Conservation (phyloP, 208 protist genomes). For the Acanthamoeba castellanii region DNA sequence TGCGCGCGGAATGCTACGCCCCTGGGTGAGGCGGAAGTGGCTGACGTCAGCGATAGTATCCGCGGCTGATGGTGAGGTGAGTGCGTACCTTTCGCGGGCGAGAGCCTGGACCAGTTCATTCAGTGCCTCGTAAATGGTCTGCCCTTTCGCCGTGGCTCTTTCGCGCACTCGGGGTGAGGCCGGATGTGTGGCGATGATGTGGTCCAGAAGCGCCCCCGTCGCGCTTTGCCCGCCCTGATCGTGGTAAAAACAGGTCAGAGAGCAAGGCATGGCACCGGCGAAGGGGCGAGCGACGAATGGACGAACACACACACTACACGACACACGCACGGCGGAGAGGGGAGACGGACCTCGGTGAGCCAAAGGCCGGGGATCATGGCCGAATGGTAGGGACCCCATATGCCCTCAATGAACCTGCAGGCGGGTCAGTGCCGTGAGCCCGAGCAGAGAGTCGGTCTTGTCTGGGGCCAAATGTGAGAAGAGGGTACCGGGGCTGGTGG, state of each 20-base stretch:
- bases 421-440: background rate
- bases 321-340: background rate
- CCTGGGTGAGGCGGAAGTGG: background rate
- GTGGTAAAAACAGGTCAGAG: background rate
- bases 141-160: background rate
- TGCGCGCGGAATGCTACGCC: background rate
- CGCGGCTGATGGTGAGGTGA: no score
- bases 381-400: slow-evolving; percentile 53
- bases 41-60: background rate
- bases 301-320: background rate
- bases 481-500: background rate
- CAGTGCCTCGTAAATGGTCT: background rate
- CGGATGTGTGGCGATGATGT: background rate
- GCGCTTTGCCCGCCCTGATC: slow-evolving; percentile 37
- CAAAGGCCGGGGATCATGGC: slow-evolving; percentile 44
- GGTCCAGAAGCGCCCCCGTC: slow-evolving; percentile 20
- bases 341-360: slow-evolving; percentile 5
- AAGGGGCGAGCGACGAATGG: background rate
- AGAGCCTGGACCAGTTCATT: slow-evolving; percentile 4
- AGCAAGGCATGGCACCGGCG: background rate
- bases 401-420: slow-evolving; percentile 25
- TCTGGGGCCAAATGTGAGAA: background rate
- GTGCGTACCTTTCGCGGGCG: background rate
- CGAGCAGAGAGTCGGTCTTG: background rate
- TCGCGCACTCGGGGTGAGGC: background rate